phyloP scores from a whole-genome alignment of 2,329 filamentous ascomycete genomes.

The Fusarium virguliforme region DNA sequence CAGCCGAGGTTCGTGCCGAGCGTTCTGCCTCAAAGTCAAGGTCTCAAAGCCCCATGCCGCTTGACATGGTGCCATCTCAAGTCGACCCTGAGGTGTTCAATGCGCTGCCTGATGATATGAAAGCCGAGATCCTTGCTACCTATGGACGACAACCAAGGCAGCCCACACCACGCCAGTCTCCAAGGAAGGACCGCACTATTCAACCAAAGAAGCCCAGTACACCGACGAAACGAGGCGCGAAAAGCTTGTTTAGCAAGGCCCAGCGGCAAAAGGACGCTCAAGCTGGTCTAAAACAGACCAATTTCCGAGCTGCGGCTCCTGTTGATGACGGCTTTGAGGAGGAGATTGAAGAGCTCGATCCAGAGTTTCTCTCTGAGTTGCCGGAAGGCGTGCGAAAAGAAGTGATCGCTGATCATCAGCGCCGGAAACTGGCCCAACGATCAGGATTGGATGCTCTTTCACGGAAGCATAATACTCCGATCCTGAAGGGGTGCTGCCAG shows the following conservation, averaged over 20 bases:
- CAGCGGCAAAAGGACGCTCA: conserved; percentile 69
- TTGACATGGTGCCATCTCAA: conserved; percentile 76
- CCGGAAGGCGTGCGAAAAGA: conserved; percentile 86
- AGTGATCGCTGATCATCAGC: conserved; percentile 79
- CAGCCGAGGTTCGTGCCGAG: conserved; percentile 43
- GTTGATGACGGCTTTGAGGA: conserved; percentile 53
- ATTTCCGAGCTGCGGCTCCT: conserved; percentile 70
- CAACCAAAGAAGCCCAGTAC: conserved; percentile 70
- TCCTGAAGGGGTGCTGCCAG: conserved; percentile 47
- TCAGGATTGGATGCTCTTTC: conserved; percentile 63
- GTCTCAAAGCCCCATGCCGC: conserved; percentile 60
- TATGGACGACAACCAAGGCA: conserved; percentile 68
- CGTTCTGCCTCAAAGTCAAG: conserved; percentile 54
- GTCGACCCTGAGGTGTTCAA: conserved; percentile 88
- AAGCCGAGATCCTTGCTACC: conserved; percentile 83
- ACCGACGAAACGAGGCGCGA: conserved; percentile 75
- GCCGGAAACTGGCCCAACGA: conserved; percentile 71
- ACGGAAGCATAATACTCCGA: conserved; percentile 48
- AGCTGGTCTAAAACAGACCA: conserved; percentile 80
- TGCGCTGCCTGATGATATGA: conserved; percentile 87
- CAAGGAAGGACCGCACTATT: conserved; percentile 70
- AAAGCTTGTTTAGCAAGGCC: conserved; percentile 61
- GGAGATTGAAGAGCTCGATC: conserved; percentile 70
- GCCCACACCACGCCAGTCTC: conserved; percentile 64
- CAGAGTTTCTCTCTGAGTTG: conserved; percentile 84